phyloP scores from a whole-genome alignment of 371 early-diverging fungal species.

The Actinomucor elegans region DNA sequence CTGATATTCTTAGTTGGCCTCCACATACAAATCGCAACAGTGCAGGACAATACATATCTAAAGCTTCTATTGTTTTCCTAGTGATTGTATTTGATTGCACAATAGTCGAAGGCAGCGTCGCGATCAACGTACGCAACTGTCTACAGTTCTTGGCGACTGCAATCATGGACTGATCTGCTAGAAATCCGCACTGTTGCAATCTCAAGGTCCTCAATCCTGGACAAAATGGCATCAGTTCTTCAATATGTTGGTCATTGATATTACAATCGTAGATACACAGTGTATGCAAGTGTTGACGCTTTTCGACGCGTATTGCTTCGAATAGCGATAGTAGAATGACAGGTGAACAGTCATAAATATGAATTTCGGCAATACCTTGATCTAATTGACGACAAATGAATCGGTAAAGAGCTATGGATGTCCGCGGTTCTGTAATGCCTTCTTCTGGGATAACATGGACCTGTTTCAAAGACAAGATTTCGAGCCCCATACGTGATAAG shows the following conservation, averaged over 20 bases:
- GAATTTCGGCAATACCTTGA: background rate
- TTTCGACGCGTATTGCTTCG: background rate
- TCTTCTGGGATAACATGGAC: background rate
- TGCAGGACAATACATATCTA: background rate
- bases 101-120: constrained; percentile 9
- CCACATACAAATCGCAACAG: constrained; percentile 2
- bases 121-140: background rate
- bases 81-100: constrained; percentile 17
- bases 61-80: background rate
- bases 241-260: constrained; percentile 1
- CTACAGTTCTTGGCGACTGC: constrained; percentile 5
- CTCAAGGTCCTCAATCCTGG: background rate
- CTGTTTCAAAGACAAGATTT: background rate
- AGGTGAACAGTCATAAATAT: constrained; percentile 6
- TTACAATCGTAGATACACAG: constrained; percentile 2
- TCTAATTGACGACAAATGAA: background rate
- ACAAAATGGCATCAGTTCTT: background rate
- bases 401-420: no score
- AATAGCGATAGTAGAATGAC: background rate
- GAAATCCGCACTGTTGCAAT: constrained; percentile 4
- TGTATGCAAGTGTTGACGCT: background rate
- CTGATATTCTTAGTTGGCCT: constrained; percentile 12
- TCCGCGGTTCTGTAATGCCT: no score
- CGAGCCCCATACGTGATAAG: background rate
- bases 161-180: constrained; percentile 1